A percentile compares a stretch with the other conserved stretches of the same genome.
Evolutionary conservation across 129 eudicot genomes (phyloP).

Genomic region (Scalesia atractyloides): DNA sequence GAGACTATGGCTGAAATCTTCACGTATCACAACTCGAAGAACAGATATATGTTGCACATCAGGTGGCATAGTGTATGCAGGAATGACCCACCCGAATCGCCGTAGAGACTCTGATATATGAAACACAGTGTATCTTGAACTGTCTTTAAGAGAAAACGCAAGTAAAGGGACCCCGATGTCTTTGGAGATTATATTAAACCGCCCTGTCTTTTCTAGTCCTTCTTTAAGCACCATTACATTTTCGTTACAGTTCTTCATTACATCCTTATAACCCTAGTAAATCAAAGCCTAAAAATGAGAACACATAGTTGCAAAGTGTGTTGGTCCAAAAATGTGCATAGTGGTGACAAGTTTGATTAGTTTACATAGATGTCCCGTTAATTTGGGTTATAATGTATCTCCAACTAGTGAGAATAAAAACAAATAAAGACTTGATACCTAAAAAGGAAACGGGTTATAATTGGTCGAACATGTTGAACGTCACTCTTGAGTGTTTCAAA

Average conservation of each 20-base stretch:
- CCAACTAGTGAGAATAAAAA: too few species aligned
- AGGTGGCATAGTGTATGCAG: slow-evolving; percentile 86
- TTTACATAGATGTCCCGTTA: too few species aligned
- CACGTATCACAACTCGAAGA: slow-evolving; percentile 70
- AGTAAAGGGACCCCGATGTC: slow-evolving; percentile 73
- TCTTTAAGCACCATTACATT: slow-evolving; percentile 50
- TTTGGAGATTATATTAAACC: slow-evolving; percentile 62
- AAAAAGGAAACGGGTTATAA: too few species aligned
- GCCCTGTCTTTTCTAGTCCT: slow-evolving; percentile 52
- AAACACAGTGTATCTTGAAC: slow-evolving; percentile 55
- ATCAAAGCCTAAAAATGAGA: background rate
- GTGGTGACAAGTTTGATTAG: too few species aligned
- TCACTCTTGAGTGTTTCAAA: too few species aligned
- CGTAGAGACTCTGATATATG: slow-evolving; percentile 60
- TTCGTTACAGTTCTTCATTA: slow-evolving; percentile 62
- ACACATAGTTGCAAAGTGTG: too few species aligned
- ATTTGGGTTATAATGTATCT: too few species aligned
- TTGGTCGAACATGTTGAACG: too few species aligned
- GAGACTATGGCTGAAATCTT: slow-evolving; percentile 71
- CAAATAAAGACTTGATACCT: too few species aligned
- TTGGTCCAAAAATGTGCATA: background rate
- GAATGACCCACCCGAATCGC: slow-evolving; percentile 73
- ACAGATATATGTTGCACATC: slow-evolving; percentile 64
- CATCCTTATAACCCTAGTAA: slow-evolving; percentile 59
- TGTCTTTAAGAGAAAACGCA: slow-evolving; percentile 67